These are phyloP conservation scores for Erodium texanum DNA, from an alignment of 441 rosid species.

Conservation along the genomic window DNA sequence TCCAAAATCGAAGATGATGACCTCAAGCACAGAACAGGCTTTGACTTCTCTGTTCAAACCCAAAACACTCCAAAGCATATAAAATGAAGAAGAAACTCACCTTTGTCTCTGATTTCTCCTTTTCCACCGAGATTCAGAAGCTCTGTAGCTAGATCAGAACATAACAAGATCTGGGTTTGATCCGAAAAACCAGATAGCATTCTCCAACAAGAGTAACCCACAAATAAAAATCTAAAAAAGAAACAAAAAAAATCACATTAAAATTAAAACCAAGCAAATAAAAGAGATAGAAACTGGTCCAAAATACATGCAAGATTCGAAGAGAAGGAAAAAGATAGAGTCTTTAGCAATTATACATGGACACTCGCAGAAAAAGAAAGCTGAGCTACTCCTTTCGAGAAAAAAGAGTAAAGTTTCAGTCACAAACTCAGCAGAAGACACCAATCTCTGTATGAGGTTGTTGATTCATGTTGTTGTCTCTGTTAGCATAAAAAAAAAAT, in stretches of 20 bases:
- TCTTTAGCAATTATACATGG: background rate
- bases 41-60: conserved; percentile 15
- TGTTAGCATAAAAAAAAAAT: background rate
- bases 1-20: conserved; percentile 11
- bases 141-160: conserved; percentile 24
- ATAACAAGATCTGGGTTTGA: conserved; percentile 39
- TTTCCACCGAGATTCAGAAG: conserved; percentile 18
- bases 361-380: conserved; percentile 21
- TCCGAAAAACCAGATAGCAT: conserved; percentile 26
- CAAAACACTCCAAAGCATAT: conserved; percentile 4
- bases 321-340: background rate
- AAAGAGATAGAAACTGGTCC: background rate
- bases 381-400: conserved; percentile 19
- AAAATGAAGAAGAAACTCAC: conserved; percentile 4
- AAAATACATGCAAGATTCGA: conserved; percentile 1
- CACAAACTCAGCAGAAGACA: conserved; percentile 7
- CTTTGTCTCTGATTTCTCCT: conserved; percentile 17
- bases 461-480: conserved; percentile 7
- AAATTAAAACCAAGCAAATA: background rate
- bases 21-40: conserved; percentile 13
- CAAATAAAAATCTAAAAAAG: conserved; percentile 8
- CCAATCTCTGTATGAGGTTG: conserved; percentile 20
- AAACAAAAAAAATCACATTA: background rate
- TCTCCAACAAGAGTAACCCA: conserved; percentile 19
- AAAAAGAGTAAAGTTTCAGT: conserved; percentile 7